These are phyloP conservation scores for Magnaporthiopsis incrustans DNA, from an alignment of 2,329 filamentous ascomycete species.

Conservation along the genomic window DNA sequence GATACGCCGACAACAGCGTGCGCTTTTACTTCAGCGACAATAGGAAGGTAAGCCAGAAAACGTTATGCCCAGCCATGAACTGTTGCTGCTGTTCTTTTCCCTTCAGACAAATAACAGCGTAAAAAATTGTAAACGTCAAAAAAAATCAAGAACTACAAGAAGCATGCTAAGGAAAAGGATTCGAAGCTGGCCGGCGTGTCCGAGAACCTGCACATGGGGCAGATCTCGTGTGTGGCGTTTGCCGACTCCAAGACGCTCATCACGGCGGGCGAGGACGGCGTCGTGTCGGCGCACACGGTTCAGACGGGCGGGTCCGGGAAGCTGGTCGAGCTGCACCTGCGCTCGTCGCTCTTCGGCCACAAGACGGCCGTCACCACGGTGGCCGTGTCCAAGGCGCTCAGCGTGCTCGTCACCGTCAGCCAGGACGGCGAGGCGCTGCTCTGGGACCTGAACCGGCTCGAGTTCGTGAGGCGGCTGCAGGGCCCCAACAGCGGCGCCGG, in stretches of 20 bases:
- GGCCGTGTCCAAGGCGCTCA: slow-evolving; percentile 80
- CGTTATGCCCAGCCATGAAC: background rate
- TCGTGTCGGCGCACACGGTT: slow-evolving; percentile 76
- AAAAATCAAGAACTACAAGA: slow-evolving; percentile 5
- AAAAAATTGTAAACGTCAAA: background rate
- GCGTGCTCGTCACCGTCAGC: slow-evolving; percentile 76
- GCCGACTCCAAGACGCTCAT: slow-evolving; percentile 86
- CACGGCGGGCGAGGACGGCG: slow-evolving; percentile 87
- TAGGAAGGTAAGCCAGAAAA: slow-evolving; percentile 48
- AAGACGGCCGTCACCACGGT: slow-evolving; percentile 68
- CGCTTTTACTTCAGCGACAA: slow-evolving; percentile 84
- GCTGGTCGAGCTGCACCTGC: slow-evolving; percentile 68
- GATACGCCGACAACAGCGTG: slow-evolving; percentile 85
- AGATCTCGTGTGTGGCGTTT: slow-evolving; percentile 75
- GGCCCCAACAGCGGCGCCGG: background rate
- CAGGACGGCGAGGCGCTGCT: slow-evolving; percentile 73
- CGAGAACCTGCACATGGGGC: slow-evolving; percentile 88
- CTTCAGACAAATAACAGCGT: background rate
- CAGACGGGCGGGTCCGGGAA: slow-evolving; percentile 50
- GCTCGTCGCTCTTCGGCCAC: slow-evolving; percentile 83
- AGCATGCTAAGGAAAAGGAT: slow-evolving; percentile 19
- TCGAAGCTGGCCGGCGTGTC: slow-evolving; percentile 67
- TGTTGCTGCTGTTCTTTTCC: background rate
- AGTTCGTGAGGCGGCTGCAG: slow-evolving; percentile 72
- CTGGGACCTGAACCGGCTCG: slow-evolving; percentile 89